Conservation (phyloP, 352 stramenopile species). For the Hyaloperonospora arabidopsidis region DNA sequence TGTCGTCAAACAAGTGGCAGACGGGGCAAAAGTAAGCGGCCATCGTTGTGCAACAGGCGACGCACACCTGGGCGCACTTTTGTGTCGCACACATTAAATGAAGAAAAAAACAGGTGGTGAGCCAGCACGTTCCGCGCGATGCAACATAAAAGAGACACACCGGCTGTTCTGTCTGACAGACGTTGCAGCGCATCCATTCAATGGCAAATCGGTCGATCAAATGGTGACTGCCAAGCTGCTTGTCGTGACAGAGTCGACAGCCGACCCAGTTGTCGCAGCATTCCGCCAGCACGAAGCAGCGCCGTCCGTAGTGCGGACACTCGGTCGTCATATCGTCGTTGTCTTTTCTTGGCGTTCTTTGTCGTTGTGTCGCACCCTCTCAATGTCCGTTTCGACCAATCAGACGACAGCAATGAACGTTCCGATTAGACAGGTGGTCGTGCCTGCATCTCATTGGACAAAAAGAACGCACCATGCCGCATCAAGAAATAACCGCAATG, state of each 20-base stretch:
- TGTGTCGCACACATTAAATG: too few relatives aligned
- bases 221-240: slow-evolving; percentile 39
- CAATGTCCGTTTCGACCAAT: too few relatives aligned
- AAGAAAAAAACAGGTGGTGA: too few relatives aligned
- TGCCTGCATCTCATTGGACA: too few relatives aligned
- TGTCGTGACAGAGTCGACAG: slow-evolving; percentile 68
- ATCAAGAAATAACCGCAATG: slow-evolving; percentile 2
- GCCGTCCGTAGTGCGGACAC: slow-evolving; percentile 56
- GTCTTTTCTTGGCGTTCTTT: too few relatives aligned
- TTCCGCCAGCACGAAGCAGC: slow-evolving; percentile 59
- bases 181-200: slow-evolving; percentile 52
- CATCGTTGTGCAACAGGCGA: slow-evolving; percentile 40
- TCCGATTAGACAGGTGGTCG: too few relatives aligned
- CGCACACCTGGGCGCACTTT: slow-evolving; percentile 49
- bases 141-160: slow-evolving; percentile 21
- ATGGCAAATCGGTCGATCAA: slow-evolving; percentile 76
- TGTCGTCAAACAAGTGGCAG: slow-evolving; percentile 72
- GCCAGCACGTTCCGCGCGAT: too few relatives aligned
- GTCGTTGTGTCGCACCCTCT: too few relatives aligned
- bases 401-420: too few relatives aligned
- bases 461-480: slow-evolving; percentile 8
- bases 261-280: slow-evolving; percentile 70
- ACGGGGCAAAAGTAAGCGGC: slow-evolving; percentile 54
- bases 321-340: slow-evolving; percentile 3
- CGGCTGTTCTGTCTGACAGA: slow-evolving; percentile 49